Evolutionary conservation across 2,329 filamentous ascomycete species (phyloP).

Genomic region (Leptographium galeiforme): DNA sequence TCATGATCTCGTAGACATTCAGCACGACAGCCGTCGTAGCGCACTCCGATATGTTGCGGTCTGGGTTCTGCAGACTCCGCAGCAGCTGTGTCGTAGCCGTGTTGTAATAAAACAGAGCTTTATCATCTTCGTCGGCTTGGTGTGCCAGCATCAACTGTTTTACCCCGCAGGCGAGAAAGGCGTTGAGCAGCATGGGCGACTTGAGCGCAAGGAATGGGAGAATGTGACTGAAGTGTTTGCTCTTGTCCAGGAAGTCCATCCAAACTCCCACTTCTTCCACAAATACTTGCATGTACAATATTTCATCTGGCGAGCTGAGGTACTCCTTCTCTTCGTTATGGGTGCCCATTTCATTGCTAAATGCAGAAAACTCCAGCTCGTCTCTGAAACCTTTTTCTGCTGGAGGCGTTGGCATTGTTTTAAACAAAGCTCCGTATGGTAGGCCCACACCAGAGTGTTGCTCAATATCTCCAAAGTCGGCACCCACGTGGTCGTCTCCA

Average conservation of each 20-base stretch:
- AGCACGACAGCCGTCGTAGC: constrained; percentile 78
- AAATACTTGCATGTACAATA: constrained; percentile 84
- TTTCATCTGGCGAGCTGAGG: constrained; percentile 62
- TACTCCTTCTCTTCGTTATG: constrained; percentile 36
- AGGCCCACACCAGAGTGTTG: not conserved
- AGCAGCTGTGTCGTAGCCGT: constrained; percentile 69
- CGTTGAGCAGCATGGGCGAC: constrained; percentile 80
- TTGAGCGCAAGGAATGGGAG: constrained; percentile 73
- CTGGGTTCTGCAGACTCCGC: constrained; percentile 66
- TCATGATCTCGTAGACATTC: constrained; percentile 91
- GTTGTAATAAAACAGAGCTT: constrained; percentile 73
- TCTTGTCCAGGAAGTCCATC: constrained; percentile 84
- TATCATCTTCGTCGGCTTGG: constrained; percentile 55
- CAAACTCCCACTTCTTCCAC: constrained; percentile 80
- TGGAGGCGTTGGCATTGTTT: constrained; percentile 26
- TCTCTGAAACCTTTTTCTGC: constrained; percentile 20
- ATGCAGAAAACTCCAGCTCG: not conserved
- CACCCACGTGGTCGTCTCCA: constrained; percentile 13
- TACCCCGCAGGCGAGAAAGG: constrained; percentile 77
- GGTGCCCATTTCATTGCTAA: not conserved
- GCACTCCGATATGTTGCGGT: constrained; percentile 71
- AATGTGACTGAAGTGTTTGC: constrained; percentile 74
- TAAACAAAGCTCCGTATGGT: constrained; percentile 5
- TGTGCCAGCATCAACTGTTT: constrained; percentile 65
- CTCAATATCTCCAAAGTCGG: not conserved